These are phyloP conservation scores for Perilla frutescens DNA, from an alignment of 257 asterid genomes.

Conservation along the genomic window DNA sequence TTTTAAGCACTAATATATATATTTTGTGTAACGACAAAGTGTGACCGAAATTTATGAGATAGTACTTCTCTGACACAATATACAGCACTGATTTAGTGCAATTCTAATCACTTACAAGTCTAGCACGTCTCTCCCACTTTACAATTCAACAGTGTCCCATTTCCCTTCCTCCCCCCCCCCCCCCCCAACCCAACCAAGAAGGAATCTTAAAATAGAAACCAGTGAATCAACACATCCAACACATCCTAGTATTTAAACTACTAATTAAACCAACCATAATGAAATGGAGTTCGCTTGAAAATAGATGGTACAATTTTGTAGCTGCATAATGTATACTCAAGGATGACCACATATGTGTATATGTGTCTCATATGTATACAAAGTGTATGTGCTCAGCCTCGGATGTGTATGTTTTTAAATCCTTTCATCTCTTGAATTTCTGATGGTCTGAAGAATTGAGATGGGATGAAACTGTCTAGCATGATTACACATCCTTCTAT, in stretches of 20 bases:
- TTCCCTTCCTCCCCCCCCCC: too few relatives aligned
- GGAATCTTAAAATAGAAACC: neutral
- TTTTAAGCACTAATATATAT: conserved; percentile 13
- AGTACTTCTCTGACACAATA: neutral
- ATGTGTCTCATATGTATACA: neutral
- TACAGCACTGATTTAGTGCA: conserved; percentile 18
- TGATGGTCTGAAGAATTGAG: conserved; percentile 10
- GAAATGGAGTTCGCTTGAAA: neutral
- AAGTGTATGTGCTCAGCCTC: neutral
- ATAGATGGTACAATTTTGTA: conserved; percentile 6
- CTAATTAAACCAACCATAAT: neutral
- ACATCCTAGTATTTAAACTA: neutral
- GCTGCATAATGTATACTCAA: conserved; percentile 12
- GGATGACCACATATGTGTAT: neutral
- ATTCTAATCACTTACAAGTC: neutral
- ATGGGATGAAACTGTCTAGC: conserved; percentile 10
- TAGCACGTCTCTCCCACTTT: conserved; percentile 20
- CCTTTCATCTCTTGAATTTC: neutral
- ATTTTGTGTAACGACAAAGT: neutral
- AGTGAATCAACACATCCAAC: conserved; percentile 14
- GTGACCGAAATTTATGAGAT: neutral
- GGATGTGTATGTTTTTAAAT: neutral
- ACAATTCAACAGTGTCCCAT: neutral
- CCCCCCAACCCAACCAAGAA: neutral
- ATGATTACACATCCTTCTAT: neutral